Base-by-base conservation (phyloP, 208 protist genomes). In the Acanthamoeba castellanii region DNA sequence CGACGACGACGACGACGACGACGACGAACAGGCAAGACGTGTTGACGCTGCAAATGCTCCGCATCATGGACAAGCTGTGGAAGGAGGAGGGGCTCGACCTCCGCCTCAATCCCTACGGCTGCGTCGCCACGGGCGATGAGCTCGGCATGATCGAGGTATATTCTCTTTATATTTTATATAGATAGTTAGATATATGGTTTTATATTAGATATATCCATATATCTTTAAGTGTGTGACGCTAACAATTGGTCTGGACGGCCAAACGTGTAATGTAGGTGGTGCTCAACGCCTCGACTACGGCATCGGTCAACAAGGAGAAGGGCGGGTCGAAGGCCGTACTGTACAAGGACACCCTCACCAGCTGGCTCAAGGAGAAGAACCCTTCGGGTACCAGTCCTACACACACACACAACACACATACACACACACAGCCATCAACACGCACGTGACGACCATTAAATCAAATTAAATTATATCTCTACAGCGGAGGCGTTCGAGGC, bases 101-200 rank as follows among this genome's bases (percentile, higher is more conserved):
- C 5, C 57, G 27, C 16, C n/a, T 94, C 20, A 94, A n/a, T 30
- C 55, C 66, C 32, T 94, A 94, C 50, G 90, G 66, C 30, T 14
- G 9, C 52, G n/a, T 88, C 14, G 32, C 90, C 16, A 94, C 90
- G 22, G 90, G 90, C 34, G 85, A 85, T 98, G 87, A 95, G 45
- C 68, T 97, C 57, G 98, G 98, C 30, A 96, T 98, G 87, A 96
- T 98, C 30, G 97, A 98, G 84, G 37, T 42, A 42, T 3, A 42
- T 42, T 42, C 37, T 42, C 1, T 42, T 4, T 42, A 42, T 42
- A 42, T 42, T 42, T 4, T 42, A 42, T 42, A 42, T 42, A 42
- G 3, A 42, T 42, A 42, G n/a, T n/a, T 42, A 42, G 37, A 42
- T 42, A 42, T 42, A 42, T n/a, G n/a, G n/a, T n/a, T n/a, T n/a